A percentile compares a stretch with the other conserved stretches of the same genome.
Evolutionary conservation across 2,329 filamentous ascomycete species (phyloP).

Genomic region (Lomentospora prolificans): DNA sequence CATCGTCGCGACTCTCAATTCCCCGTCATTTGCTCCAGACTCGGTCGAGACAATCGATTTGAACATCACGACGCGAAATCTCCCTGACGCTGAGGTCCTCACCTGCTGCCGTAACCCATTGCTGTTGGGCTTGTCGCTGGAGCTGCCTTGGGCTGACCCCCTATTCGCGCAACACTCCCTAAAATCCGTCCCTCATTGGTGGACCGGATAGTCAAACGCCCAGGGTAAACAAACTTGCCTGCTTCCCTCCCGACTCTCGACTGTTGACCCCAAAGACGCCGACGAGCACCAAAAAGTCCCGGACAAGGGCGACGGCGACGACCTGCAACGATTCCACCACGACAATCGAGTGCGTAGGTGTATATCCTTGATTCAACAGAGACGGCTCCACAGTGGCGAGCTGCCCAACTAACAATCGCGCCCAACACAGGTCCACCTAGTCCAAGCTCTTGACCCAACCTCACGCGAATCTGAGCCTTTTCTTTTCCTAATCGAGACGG

Average conservation of each 20-base stretch:
- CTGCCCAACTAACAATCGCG: background rate
- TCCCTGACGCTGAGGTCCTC: background rate
- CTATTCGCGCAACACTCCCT: slow-evolving; percentile 4
- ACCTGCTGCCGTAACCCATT: background rate
- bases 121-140: background rate
- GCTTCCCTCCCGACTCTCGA: background rate
- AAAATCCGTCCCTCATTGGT: slow-evolving; percentile 4
- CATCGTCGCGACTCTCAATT: background rate
- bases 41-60: background rate
- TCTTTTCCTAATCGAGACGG: background rate
- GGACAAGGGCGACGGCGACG: slow-evolving; percentile 2
- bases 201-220: slow-evolving; percentile 1
- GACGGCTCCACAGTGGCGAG: background rate
- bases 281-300: background rate
- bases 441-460: background rate
- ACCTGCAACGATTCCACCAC: slow-evolving; percentile 2
- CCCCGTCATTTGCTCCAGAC: background rate
- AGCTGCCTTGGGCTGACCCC: background rate
- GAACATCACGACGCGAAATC: background rate
- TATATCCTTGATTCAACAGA: background rate
- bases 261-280: background rate
- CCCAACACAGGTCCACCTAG: background rate
- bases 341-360: background rate
- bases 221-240: slow-evolving; percentile 8
- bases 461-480: background rate